These are phyloP conservation scores for Bipolaris cookei DNA, from an alignment of 2,329 filamentous ascomycete species.

Conservation along the genomic window DNA sequence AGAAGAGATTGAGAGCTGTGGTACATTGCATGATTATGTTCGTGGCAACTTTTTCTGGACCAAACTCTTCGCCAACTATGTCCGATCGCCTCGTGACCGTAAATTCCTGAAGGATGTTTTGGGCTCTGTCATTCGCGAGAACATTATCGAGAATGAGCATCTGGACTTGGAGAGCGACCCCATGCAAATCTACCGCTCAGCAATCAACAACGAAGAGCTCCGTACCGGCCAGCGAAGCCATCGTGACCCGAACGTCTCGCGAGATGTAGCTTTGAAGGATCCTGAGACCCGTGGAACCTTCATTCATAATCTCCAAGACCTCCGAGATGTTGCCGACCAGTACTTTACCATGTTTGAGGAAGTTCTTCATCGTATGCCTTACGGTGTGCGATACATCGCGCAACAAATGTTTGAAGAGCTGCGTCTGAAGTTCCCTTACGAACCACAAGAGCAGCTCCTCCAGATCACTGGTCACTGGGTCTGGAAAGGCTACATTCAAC, in stretches of 20 bases:
- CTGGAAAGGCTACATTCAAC: conserved; percentile 92
- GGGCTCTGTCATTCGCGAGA: conserved; percentile 83
- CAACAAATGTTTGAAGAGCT: conserved; percentile 84
- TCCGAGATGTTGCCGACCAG: conserved; percentile 92
- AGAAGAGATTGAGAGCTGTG: conserved; percentile 80
- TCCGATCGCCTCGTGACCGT: conserved; percentile 86
- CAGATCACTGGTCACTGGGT: conserved; percentile 89
- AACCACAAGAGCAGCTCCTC: conserved; percentile 77
- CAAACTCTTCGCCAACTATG: conserved; percentile 84
- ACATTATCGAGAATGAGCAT: conserved; percentile 88
- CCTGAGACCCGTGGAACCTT: conserved; percentile 90
- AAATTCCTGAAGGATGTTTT: conserved; percentile 90
- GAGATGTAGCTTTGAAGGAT: conserved; percentile 94
- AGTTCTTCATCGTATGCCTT: conserved; percentile 85
- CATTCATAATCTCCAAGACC: conserved; percentile 90
- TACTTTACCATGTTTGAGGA: conserved; percentile 85
- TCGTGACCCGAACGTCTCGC: conserved; percentile 81
- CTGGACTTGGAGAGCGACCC: conserved; percentile 96
- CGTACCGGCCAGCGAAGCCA: conserved; percentile 84
- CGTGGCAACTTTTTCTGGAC: conserved; percentile 93
- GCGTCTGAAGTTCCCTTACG: conserved; percentile 76
- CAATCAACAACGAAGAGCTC: conserved; percentile 97
- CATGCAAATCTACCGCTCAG: conserved; percentile 93
- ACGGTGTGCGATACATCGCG: conserved; percentile 86
- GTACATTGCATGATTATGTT: conserved; percentile 79